Base-by-base conservation (phyloP, 177 flowering plant species). In the Vitis hybrid region DNA sequence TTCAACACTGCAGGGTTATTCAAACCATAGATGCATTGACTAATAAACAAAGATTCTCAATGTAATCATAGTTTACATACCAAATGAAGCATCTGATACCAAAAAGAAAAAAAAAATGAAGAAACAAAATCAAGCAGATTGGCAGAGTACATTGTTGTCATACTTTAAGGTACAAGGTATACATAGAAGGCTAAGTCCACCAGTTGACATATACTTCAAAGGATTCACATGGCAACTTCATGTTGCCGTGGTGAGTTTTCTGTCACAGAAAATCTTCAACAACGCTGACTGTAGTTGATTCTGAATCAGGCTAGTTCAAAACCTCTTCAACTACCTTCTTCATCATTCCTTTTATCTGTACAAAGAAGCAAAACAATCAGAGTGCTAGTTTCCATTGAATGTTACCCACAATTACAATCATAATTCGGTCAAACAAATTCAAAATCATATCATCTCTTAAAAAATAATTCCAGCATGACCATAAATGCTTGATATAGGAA, bases 301-400 rank as follows among this genome's bases (percentile, higher is more conserved):
- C 69, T 29, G 14, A 29, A 50, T 39, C 45, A 11, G 39, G 62
- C 71, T 73, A 81, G 19, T 51, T 62, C 77, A 86, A 86, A 64
- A 86, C 77, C 1, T 64, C 83, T 29, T 76, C 86, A 18, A 82
- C 80, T 10, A 75, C 82, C 26, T 75, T 76, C 60, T 33, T 84
- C 89, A 88, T 80, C 82, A 87, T 77, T 10, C 76, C 86, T 39
- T 84, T 86, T 26, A 89, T 68, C 93, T 89, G 81, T 5, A 45
- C 2, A 5, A 9, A 55, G 62, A 4, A 49, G 26, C 10, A 57
- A 57, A 59, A 11, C 26, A 55, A 50, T 3, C 3, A 22, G 5
- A 31, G 39, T 61, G 45, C 19, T 14, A 8, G 8, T 61, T 31
- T 13, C n/a, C 16, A 12, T 53, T 53, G 19, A 53, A 53, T 53